These are phyloP conservation scores for Prunus mira DNA, from an alignment of 306 rosid species.

Conservation along the genomic window DNA sequence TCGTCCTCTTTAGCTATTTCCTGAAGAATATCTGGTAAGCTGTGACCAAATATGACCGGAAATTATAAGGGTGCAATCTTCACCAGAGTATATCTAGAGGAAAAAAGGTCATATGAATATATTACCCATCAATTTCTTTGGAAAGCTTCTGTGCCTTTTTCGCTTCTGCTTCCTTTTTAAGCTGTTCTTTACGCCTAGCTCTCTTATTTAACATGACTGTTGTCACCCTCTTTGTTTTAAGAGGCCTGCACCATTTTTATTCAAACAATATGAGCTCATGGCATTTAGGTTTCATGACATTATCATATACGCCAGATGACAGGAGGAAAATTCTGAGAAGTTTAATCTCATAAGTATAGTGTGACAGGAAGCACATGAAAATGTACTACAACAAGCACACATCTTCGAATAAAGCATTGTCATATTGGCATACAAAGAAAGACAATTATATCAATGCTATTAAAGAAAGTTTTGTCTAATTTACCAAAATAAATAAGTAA, in stretches of 20 bases:
- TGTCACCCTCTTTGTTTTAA: conserved; percentile 63
- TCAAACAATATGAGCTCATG: conserved; percentile 26
- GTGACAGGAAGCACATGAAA: too few species aligned
- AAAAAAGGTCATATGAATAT: background rate
- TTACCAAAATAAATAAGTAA: background rate
- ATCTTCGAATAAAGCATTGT: background rate
- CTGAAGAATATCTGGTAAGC: conserved; percentile 59
- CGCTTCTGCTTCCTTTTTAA: conserved; percentile 53
- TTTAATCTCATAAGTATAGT: background rate
- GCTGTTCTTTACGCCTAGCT: conserved; percentile 59
- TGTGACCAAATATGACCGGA: conserved; percentile 25
- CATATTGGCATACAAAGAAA: background rate
- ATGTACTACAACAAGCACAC: conserved; percentile 1
- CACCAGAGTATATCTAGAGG: background rate
- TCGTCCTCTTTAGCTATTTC: conserved; percentile 76
- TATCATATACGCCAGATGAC: background rate
- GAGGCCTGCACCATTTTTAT: conserved; percentile 42
- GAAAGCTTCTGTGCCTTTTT: conserved; percentile 52
- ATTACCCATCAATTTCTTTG: conserved; percentile 82
- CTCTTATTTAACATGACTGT: conserved; percentile 71
- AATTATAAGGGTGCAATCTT: conserved; percentile 2
- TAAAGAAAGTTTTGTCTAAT: background rate
- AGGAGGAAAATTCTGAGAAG: background rate
- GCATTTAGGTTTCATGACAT: background rate
- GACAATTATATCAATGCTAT: background rate